Evolutionary conservation across 306 rosid species (phyloP).

Genomic region (Prunus mongolica): DNA sequence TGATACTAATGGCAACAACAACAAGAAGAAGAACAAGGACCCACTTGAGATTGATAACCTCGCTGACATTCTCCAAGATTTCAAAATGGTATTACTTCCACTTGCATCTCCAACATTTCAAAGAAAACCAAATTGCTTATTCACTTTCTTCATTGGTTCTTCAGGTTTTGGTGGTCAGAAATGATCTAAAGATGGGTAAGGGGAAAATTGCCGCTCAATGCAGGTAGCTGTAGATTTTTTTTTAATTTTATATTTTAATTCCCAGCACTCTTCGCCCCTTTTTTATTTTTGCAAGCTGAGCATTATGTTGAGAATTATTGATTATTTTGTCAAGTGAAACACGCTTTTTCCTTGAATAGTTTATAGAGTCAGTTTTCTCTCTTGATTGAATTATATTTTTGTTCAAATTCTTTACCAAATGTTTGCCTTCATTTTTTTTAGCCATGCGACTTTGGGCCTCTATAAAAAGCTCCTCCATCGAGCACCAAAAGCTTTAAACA

Average conservation of each 20-base stretch:
- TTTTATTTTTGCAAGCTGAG: background rate
- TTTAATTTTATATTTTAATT: background rate
- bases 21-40: conserved; percentile 39
- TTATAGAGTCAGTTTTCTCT: background rate
- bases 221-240: conserved; percentile 44
- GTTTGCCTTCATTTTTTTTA: conserved; percentile 23
- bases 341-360: background rate
- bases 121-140: background rate
- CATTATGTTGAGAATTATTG: background rate
- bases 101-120: background rate
- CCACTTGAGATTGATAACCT: conserved; percentile 73
- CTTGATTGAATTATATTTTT: background rate
- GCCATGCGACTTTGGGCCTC: conserved; percentile 94
- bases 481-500: conserved; percentile 83
- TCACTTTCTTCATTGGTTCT: background rate
- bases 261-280: background rate
- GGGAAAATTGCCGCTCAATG: conserved; percentile 98
- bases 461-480: conserved; percentile 76
- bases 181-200: conserved; percentile 98
- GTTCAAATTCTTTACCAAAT: conserved; percentile 4
- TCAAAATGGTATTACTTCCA: conserved; percentile 63
- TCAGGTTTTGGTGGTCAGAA: conserved; percentile 85
- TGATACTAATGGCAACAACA: conserved; percentile 27
- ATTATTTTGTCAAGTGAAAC: background rate
- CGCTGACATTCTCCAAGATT: conserved; percentile 67